phyloP scores from a whole-genome alignment of 2,329 filamentous ascomycete genomes.

The Colletotrichum agaves region DNA sequence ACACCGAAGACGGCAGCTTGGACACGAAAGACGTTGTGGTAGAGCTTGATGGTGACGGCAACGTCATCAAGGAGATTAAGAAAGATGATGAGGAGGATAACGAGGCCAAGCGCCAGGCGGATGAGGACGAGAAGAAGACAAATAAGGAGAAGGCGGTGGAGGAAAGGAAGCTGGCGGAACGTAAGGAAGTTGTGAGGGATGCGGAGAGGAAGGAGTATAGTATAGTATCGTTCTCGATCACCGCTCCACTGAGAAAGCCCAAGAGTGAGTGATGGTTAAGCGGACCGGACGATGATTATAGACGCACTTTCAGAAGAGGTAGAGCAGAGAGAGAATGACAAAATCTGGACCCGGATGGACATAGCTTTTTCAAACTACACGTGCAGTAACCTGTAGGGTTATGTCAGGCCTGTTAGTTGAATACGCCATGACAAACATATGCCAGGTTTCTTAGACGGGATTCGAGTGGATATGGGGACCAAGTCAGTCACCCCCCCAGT shows the following conservation, averaged over 20 bases:
- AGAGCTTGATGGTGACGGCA: constrained; percentile 62
- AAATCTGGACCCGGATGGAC: too few relatives aligned
- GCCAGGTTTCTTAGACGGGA: too few relatives aligned
- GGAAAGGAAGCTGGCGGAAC: constrained; percentile 26
- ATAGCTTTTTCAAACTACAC: too few relatives aligned
- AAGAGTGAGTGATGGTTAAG: too few relatives aligned
- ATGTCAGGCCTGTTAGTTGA: too few relatives aligned
- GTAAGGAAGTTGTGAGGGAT: constrained; percentile 33
- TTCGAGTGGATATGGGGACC: too few relatives aligned
- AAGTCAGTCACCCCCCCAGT: too few relatives aligned
- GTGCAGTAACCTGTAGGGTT: too few relatives aligned
- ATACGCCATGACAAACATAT: too few relatives aligned
- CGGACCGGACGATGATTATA: too few relatives aligned
- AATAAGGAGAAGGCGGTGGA: not conserved
- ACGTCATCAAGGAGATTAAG: constrained; percentile 54
- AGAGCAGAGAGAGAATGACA: too few relatives aligned
- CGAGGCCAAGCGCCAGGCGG: constrained; percentile 46
- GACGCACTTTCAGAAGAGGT: too few relatives aligned
- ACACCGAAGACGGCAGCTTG: constrained; percentile 76
- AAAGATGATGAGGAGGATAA: constrained; percentile 51
- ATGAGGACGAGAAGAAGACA: constrained; percentile 41
- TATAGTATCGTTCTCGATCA: constrained; percentile 29
- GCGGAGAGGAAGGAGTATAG: constrained; percentile 33
- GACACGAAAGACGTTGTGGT: constrained; percentile 66
- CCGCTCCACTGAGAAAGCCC: constrained; percentile 30